Evolutionary conservation across 768 basidiomycete genomes (phyloP).

Genomic region (Lactarius quietus): DNA sequence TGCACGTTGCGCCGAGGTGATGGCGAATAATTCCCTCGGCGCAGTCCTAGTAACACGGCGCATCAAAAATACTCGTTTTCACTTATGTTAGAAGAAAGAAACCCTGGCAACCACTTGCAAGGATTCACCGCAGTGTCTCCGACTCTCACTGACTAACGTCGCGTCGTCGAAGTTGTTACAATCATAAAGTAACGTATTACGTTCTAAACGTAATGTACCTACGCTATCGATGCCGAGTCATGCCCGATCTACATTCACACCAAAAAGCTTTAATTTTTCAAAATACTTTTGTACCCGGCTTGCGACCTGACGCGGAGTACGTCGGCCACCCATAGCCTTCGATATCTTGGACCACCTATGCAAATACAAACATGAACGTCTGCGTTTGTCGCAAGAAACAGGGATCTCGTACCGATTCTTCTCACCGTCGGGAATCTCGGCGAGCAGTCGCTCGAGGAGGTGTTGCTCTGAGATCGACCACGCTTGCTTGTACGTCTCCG

Average conservation of each 20-base stretch:
- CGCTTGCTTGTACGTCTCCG: slow-evolving; percentile 79
- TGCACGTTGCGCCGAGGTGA: no score
- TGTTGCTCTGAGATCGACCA: slow-evolving; percentile 79
- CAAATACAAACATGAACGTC: slow-evolving; percentile 3
- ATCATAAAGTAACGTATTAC: no score
- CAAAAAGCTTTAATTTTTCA: slow-evolving; percentile 76
- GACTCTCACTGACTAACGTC: no score
- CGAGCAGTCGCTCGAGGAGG: slow-evolving; percentile 66
- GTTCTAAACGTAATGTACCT: no score
- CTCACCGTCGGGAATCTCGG: slow-evolving; percentile 74
- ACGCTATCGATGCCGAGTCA: not conserved
- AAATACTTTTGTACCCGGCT: slow-evolving; percentile 88
- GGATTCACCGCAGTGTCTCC: no score
- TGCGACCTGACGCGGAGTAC: slow-evolving; percentile 83
- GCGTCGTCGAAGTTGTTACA: no score
- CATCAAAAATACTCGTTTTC: no score
- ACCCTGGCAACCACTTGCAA: no score
- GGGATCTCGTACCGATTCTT: slow-evolving; percentile 55
- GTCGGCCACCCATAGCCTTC: slow-evolving; percentile 68
- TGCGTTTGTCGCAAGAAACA: slow-evolving; percentile 1
- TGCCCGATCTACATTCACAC: slow-evolving; percentile 42
- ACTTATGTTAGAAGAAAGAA: no score
- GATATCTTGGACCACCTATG: slow-evolving; percentile 79
- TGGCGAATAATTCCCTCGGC: no score
- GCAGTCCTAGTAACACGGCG: no score